Base-by-base conservation (phyloP, 2,329 filamentous ascomycete species). In the Fusarium odoratissimum region DNA sequence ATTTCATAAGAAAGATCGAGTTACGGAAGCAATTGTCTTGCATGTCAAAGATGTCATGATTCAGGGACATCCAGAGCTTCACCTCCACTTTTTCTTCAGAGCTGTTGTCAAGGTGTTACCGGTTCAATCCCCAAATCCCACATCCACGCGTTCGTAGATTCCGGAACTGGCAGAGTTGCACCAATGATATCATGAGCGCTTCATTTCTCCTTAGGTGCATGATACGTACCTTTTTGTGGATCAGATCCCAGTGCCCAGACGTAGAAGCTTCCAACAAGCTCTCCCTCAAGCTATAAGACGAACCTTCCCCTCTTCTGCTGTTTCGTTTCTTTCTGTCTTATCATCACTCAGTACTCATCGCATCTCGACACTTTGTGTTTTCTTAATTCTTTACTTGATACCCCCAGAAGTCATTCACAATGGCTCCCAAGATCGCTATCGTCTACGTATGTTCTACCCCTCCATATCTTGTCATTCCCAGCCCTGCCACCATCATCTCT, bases 351-450 rank as follows among this genome's bases (percentile, higher is more conserved):
- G 23, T 25, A 55, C 23, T 52, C 37, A 48, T 49, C 9, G 21
- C 30, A 54, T 42, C 49, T 42, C 49, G 31, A 17, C 44, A 52
- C 46, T 45, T 38, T 45, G 46, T 64, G 25, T 66, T 62, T 52
- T 66, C 44, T 41, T 41, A 49, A 65, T 55, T 52, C 12, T 37
- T 51, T 62, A 65, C 63, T 64, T 64, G 67, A 65, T 73, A 61
- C 64, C 69, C 41, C 37, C 55, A 48, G 30, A 58, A 37, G 67
- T 68, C 63, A 71, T 58, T 71, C 86, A 88, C 79, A 79, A 97
- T 97, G 94, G 93, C 93, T 85, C 93, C 93, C 83, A 97, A 94
- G 87, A 90, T 97, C 81, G 95, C 95, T 78, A 96, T 97, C 84
- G 90, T 97, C 82, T 97, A 91, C 83, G 93, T 95, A 88, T 77